Evolutionary conservation across 768 basidiomycete species (phyloP), one percentile per base, ranked within the genome.

Genomic region (Suillus plorans): DNA sequence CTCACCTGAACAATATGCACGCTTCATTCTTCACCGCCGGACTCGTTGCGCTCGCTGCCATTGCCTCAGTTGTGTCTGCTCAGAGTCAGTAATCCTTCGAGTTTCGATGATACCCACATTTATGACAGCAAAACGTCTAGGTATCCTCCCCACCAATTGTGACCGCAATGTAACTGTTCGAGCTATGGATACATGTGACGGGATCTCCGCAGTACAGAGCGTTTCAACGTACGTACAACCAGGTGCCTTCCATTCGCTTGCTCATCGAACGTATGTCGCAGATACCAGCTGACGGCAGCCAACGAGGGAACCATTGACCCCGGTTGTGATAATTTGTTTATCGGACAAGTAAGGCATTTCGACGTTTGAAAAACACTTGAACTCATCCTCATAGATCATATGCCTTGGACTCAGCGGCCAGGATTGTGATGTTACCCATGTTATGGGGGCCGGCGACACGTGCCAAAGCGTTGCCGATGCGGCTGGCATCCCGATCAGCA

Each of bases 371-470:
- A 6, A n/a, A 18, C 5, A 16, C 14, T 55, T 64, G 52, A 67
- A 61, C 31, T 31, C 25, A 63, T 36, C 10, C 14, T 22, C 31
- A n/a, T 67, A 84, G 78, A 45, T 70, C 16, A 69, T 88, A 63
- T 91, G 89, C 74, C 80, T 91, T 63, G 88, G 85, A n/a, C 68
- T 81, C 42, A 69, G 68, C 0, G 84, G 82, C 34, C 79, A 85
- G 59, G 89, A 91, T 69, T 91, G 89, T 73, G 69, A 66, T 13
- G 77, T 78, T n/a, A 81, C 81, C 20, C 78, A 85, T 70, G 78
- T 82, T 49, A 81, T 86, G 44, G 68, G 71, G 25, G 45, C 69
- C 0, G 83, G 83, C n/a, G 83, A 90, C 70, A 80, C 75, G 44
- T 91, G 90, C 75, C 67, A 60, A 1, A 61, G 58, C 28, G 82